Conservation (phyloP, 164 flowering plant genomes). For the Nymphaea thermarum region DNA sequence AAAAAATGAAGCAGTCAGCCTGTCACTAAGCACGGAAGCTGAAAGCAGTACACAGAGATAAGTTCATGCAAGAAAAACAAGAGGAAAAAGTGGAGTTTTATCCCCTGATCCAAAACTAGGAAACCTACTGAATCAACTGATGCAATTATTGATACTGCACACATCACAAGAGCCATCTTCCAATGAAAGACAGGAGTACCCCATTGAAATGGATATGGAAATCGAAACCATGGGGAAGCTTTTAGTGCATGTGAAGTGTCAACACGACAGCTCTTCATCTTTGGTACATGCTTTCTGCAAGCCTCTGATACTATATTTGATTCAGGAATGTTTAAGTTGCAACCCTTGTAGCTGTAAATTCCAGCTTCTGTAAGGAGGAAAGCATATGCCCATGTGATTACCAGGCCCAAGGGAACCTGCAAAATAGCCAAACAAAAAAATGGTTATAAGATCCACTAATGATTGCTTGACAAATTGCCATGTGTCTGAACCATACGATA, state of each 20-base stretch:
- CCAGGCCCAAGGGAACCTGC: slow-evolving; percentile 94
- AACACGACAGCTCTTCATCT: slow-evolving; percentile 82
- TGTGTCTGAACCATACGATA: not conserved
- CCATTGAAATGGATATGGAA: slow-evolving; percentile 99
- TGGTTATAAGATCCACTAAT: not conserved
- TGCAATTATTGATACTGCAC: slow-evolving; percentile 76
- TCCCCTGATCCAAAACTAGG: not conserved
- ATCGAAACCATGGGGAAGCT: slow-evolving; percentile 89
- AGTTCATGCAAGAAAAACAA: too few species aligned
- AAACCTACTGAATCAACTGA: slow-evolving; percentile 92
- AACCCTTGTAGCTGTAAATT: slow-evolving; percentile 74
- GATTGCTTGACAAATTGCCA: not conserved
- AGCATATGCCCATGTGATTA: slow-evolving; percentile 85
- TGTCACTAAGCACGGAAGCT: not conserved
- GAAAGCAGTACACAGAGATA: not conserved
- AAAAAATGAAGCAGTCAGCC: not conserved
- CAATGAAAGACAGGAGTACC: slow-evolving; percentile 81
- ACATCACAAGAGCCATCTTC: slow-evolving; percentile 90
- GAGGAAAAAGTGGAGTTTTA: not conserved
- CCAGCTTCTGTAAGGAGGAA: slow-evolving; percentile 92
- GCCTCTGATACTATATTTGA: slow-evolving; percentile 74
- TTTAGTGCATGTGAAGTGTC: slow-evolving; percentile 77
- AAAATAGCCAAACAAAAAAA: not conserved
- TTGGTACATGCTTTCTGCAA: slow-evolving; percentile 74
- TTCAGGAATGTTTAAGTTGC: slow-evolving; percentile 69